Evolutionary conservation across 768 basidiomycete genomes (phyloP).

Genomic region (Candolleomyces aberdarensis): DNA sequence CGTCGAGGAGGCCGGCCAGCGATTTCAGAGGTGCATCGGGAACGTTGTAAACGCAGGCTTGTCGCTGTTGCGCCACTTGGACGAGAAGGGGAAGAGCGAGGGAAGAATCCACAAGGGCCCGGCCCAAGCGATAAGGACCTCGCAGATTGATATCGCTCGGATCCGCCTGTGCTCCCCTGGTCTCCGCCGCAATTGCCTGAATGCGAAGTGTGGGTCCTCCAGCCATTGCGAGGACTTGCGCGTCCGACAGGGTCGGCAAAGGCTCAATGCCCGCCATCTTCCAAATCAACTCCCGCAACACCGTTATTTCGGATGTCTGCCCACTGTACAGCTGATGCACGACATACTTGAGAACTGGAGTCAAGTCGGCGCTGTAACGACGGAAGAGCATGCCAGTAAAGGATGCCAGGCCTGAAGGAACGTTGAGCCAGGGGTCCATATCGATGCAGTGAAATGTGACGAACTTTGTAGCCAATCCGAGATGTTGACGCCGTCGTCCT

Average conservation of each 20-base stretch:
- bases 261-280: constrained; percentile 96
- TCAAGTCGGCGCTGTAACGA: constrained; percentile 79
- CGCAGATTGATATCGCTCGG: constrained; percentile 60
- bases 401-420: constrained; percentile 71
- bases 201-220: constrained; percentile 85
- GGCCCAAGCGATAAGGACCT: constrained; percentile 66
- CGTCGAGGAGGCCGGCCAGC: constrained; percentile 83
- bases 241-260: constrained; percentile 82
- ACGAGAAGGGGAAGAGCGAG: constrained; percentile 88
- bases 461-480: constrained; percentile 90
- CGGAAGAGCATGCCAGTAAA: constrained; percentile 93
- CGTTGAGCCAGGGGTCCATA: constrained; percentile 12
- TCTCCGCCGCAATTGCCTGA: constrained; percentile 80
- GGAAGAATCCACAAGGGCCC: constrained; percentile 60
- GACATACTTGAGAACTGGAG: constrained; percentile 83
- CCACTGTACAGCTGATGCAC: constrained; percentile 85
- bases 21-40: constrained; percentile 81
- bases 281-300: constrained; percentile 89
- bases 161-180: constrained; percentile 73
- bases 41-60: constrained; percentile 76
- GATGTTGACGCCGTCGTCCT: constrained; percentile 89
- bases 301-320: constrained; percentile 84
- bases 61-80: constrained; percentile 88
- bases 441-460: constrained; percentile 26
- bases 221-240: constrained; percentile 87